Evolutionary conservation across 2,329 filamentous ascomycete species (phyloP), one percentile per base, ranked within the genome.

Genomic region (Periconia sp.): DNA sequence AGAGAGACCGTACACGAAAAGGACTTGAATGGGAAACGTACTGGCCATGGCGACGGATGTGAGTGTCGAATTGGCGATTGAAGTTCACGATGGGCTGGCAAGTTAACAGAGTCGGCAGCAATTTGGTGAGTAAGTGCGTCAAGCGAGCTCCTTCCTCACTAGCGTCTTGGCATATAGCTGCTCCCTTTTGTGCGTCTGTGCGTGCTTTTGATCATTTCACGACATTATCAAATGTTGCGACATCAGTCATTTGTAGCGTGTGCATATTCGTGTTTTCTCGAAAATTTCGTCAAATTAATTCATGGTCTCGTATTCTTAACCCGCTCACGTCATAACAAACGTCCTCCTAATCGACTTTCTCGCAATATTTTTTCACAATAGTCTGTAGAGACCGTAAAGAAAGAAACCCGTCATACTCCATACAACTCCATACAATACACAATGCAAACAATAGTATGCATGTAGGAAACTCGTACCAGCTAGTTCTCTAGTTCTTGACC

Each of bases 21-120:
- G 43, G n/a, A 30, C 37, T 41, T 30, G 41, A 31, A 35, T 44
- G 42, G 23, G 30, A 35, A 55, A 87, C 85, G 62, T 85, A 88
- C 85, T 88, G 82, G 85, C 85, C 85, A 88, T 88, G 81, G 81
- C 81, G 83, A 83, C 73, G 66, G 70, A 66, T 70, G 63, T 72
- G 59, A 55, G 53, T 63, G 65, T 70, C 64, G 67, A 64, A 62
- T 65, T 62, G 62, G 60, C 65, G 60, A 60, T 55, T 59, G 61
- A 63, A 59, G 58, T 65, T 61, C 62, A 64, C 60, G 62, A 61
- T 60, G 64, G 60, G 3, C 23, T 3, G 23, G 56, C 61, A 63
- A 55, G 41, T n/a, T 40, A 48, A 47, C 33, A 6, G 33, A 6
- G 10, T 37, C 33, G 33, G 33, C 47, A n/a, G 18, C 27, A 56